These are phyloP conservation scores for Penicillium sp. DNA, from an alignment of 2,329 filamentous ascomycete genomes.

Conservation along the genomic window DNA sequence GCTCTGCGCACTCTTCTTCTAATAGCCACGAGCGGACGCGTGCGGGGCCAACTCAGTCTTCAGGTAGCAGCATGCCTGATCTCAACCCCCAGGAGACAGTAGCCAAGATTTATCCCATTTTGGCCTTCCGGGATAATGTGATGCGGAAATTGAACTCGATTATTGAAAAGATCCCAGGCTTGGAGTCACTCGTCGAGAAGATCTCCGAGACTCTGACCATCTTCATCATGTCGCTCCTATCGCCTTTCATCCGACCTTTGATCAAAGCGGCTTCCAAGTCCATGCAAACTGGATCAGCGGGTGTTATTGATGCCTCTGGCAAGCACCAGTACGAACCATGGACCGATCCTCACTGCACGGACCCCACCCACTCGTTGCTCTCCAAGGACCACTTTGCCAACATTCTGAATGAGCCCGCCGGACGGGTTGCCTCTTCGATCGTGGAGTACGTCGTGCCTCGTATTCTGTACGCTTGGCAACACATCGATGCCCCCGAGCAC, in stretches of 20 bases:
- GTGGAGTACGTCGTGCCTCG: constrained; percentile 85
- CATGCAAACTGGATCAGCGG: constrained; percentile 80
- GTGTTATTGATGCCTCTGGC: constrained; percentile 64
- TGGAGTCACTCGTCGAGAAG: constrained; percentile 85
- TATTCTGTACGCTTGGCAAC: constrained; percentile 89
- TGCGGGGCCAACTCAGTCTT: constrained; percentile 43
- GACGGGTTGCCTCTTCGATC: constrained; percentile 69
- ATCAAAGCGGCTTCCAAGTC: constrained; percentile 81
- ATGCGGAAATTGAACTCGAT: constrained; percentile 78
- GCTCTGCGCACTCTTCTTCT: constrained; percentile 24
- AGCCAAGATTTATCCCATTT: constrained; percentile 86
- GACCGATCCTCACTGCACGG: constrained; percentile 70
- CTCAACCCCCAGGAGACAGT: constrained; percentile 77
- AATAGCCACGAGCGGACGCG: constrained; percentile 25
- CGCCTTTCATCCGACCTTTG: constrained; percentile 87
- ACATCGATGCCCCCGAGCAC: constrained; percentile 75
- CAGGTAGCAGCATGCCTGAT: constrained; percentile 66
- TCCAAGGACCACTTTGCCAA: constrained; percentile 85
- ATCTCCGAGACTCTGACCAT: constrained; percentile 90
- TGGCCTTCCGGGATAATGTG: constrained; percentile 90
- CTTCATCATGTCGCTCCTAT: constrained; percentile 85
- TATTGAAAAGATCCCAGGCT: constrained; percentile 86
- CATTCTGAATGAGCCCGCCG: constrained; percentile 72
- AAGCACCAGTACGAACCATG: constrained; percentile 76
- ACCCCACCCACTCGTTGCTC: constrained; percentile 79